phyloP scores from a whole-genome alignment of 257 asterid genomes.

The Solanum bukasovii region DNA sequence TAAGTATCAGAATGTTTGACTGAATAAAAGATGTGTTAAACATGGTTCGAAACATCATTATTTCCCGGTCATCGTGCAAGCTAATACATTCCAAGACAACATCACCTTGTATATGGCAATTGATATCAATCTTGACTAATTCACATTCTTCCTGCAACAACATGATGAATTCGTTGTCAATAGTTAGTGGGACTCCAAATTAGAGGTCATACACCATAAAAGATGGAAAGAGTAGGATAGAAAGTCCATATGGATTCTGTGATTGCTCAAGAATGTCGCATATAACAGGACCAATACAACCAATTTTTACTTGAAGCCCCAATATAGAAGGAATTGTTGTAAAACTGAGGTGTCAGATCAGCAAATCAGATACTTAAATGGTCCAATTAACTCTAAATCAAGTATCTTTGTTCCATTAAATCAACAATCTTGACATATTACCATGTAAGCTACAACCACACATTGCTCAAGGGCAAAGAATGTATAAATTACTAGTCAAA shows the following conservation, averaged over 20 bases:
- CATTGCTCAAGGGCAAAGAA: background rate
- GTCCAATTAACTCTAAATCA: background rate
- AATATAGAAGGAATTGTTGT: background rate
- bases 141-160: slow-evolving; percentile 56
- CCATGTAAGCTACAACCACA: background rate
- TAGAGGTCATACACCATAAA: background rate
- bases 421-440: background rate
- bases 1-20: slow-evolving; percentile 45
- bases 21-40: slow-evolving; percentile 60
- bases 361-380: background rate
- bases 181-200: background rate
- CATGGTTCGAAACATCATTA: slow-evolving; percentile 55
- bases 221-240: background rate
- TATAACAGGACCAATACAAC: background rate
- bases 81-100: slow-evolving; percentile 63
- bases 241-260: background rate
- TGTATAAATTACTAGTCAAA: background rate
- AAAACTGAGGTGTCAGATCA: background rate
- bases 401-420: background rate
- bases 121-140: slow-evolving; percentile 46
- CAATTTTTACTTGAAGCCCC: background rate
- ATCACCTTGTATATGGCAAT: slow-evolving; percentile 65
- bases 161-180: background rate
- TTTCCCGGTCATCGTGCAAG: slow-evolving; percentile 32
- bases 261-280: background rate